phyloP scores from a whole-genome alignment of 23 red algal species.

The Gracilaria vermiculophylla region DNA sequence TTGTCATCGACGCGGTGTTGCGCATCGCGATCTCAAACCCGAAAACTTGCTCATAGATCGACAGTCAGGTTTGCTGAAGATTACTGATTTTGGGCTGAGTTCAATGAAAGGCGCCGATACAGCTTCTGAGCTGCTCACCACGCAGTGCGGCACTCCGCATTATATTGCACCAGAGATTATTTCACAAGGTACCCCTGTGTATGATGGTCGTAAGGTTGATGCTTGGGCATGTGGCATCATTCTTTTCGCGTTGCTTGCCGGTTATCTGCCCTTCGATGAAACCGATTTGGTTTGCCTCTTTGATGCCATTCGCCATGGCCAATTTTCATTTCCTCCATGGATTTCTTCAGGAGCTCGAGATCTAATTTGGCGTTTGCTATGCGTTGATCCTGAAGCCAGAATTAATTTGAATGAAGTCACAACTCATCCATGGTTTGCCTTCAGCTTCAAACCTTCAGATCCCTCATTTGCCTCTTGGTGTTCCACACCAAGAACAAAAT shows the following conservation, averaged over 20 bases:
- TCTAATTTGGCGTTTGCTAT: slow-evolving; percentile 70
- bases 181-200: slow-evolving; percentile 36
- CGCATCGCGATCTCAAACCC: slow-evolving; percentile 72
- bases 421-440: slow-evolving; percentile 89
- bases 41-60: slow-evolving; percentile 67
- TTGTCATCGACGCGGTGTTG: slow-evolving; percentile 81
- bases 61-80: slow-evolving; percentile 65
- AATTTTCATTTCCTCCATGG: slow-evolving; percentile 68
- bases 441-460: slow-evolving; percentile 27
- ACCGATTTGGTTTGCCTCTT: slow-evolving; percentile 75
- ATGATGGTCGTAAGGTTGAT: slow-evolving; percentile 85
- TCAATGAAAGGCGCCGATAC: slow-evolving; percentile 77
- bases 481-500: neutral
- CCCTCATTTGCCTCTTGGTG: neutral
- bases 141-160: slow-evolving; percentile 77
- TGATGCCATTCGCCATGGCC: slow-evolving; percentile 66
- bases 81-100: slow-evolving; percentile 94
- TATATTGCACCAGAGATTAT: slow-evolving; percentile 82
- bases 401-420: slow-evolving; percentile 63
- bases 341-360: slow-evolving; percentile 77
- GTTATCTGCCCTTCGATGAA: slow-evolving; percentile 94
- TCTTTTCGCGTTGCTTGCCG: slow-evolving; percentile 87
- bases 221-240: slow-evolving; percentile 95
- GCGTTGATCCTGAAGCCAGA: slow-evolving; percentile 80
- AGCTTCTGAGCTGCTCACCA: slow-evolving; percentile 60